Base-by-base conservation (phyloP, 139 green algal species). In the Chlorella sorokiniana region DNA sequence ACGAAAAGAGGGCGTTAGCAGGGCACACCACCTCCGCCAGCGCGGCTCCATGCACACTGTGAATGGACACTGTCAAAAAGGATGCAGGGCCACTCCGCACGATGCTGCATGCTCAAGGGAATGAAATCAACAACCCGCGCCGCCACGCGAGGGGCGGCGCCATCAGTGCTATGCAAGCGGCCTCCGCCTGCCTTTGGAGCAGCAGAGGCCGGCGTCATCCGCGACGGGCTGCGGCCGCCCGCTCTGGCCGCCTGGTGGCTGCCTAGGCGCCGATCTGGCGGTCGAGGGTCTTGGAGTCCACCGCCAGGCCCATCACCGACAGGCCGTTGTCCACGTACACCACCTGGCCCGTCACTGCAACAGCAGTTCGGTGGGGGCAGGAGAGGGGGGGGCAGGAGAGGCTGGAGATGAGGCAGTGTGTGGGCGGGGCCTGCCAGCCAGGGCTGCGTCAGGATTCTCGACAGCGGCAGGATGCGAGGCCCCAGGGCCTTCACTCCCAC, bases 301-400 rank as follows among this genome's bases (percentile, higher is more conserved):
- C 65, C 0, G 95, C 97, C 83, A 99, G 79, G 25, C 92, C 96
- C 97, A 99, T 99, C 75, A 87, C 83, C 85, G 97, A 95, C 29
- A 99, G 88, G 38, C 77, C 77, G 79, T 98, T 98, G 92, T 98
- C 95, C 4, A 98, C 95, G 71, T 94, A 97, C 69, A 98, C 78
- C 29, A 69, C 81, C 40, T 88, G 75, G n/a, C 94, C 94, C 2
- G 94, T 97, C 54, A 82, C 63, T 81, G 76, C 76, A 41, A 14
- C 11, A 14, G 22, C 23, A 68, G 61, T 35, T 38, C 5, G 0
- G 38, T 37, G 33, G 35, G 10, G 6, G 35, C 3, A 48, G 35
- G 2, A 16, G n/a, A 18, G 18, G 48, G 48, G 37, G 37, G n/a
- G 52, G 3, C 4, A 38, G 20, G 1, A 51, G 8, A 44, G 38